Percentiles rank a stretch among this genome's conserved stretches.
phyloP scores from a whole-genome alignment of 2,329 filamentous ascomycete species.

The Venturia effusa region DNA sequence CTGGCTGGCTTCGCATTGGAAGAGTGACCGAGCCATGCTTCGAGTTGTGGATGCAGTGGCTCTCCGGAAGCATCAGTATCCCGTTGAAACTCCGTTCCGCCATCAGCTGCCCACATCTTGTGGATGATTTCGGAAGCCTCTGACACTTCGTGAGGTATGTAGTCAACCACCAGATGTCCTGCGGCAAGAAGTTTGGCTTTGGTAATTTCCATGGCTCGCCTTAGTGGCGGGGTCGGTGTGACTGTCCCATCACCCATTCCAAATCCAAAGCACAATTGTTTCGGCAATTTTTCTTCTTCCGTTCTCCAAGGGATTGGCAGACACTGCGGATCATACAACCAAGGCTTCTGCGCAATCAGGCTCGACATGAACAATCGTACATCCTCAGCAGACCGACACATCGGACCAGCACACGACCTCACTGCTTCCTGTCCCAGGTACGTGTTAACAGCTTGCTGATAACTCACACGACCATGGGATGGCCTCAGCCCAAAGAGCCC shows the following conservation, averaged over 20 bases:
- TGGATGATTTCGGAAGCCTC: conserved; percentile 14
- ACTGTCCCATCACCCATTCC: conserved; percentile 17
- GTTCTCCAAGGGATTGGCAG: conserved; percentile 42
- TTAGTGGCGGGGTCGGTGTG: conserved; percentile 15
- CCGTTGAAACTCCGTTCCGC: conserved; percentile 15
- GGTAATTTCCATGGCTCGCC: conserved; percentile 16
- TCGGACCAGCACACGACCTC: conserved; percentile 46
- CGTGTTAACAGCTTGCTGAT: conserved; percentile 42
- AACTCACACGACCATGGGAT: conserved; percentile 17
- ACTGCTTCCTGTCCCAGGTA: conserved; percentile 55
- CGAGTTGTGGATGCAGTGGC: conserved; percentile 16
- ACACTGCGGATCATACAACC: conserved; percentile 33
- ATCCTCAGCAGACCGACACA: conserved; percentile 32
- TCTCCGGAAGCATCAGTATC: conserved; percentile 18
- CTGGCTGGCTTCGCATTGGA: conserved; percentile 2
- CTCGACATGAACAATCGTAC: conserved; percentile 31
- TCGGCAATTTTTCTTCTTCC: conserved; percentile 23
- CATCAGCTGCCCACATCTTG: conserved; percentile 16
- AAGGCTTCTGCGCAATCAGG: conserved; percentile 30
- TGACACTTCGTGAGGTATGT: conserved; percentile 13
- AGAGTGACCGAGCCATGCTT: conserved; percentile 15
- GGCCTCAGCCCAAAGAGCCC: conserved; percentile 21
- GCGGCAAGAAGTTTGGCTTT: conserved; percentile 16
- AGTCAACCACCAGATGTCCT: conserved; percentile 16
- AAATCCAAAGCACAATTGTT: conserved; percentile 17